Evolutionary conservation across 805 yeast genomes (phyloP).

Genomic region (Pichia scutulata): DNA sequence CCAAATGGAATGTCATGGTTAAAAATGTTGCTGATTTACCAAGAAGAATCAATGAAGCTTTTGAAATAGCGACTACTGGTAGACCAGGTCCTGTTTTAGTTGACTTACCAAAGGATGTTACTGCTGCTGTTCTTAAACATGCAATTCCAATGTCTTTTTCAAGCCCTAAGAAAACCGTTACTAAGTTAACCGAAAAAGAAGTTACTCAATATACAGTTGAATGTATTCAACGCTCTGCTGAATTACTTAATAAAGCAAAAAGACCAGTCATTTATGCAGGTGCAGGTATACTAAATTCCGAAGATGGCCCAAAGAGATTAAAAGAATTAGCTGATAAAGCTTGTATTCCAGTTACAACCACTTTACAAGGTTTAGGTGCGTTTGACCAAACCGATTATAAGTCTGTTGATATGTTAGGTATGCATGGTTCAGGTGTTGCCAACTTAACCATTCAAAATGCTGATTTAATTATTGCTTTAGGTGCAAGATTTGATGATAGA

Average conservation of each 20-base stretch:
- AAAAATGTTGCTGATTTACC: constrained; percentile 92
- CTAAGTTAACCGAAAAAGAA: constrained; percentile 59
- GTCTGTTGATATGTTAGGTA: constrained; percentile 93
- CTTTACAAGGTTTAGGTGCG: constrained; percentile 89
- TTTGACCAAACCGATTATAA: constrained; percentile 88
- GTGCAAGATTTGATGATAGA: constrained; percentile 98
- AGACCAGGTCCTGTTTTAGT: constrained; percentile 98
- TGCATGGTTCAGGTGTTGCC: constrained; percentile 97
- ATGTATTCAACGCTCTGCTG: constrained; percentile 71
- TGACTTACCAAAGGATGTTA: constrained; percentile 96
- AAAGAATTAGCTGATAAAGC: constrained; percentile 87
- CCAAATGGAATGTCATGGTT: constrained; percentile 99
- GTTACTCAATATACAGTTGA: constrained; percentile 68
- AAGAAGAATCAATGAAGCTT: constrained; percentile 92
- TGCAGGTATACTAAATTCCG: constrained; percentile 75
- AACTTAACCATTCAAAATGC: constrained; percentile 91
- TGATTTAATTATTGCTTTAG: constrained; percentile 87
- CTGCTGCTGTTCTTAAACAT: constrained; percentile 79
- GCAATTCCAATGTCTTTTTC: constrained; percentile 79
- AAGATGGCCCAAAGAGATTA: constrained; percentile 70
- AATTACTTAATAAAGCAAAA: constrained; percentile 71
- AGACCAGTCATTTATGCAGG: constrained; percentile 89
- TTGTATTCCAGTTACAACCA: constrained; percentile 91
- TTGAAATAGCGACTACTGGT: constrained; percentile 91
- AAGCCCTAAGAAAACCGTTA: constrained; percentile 66